Evolutionary conservation across 2,329 filamentous ascomycete species (phyloP).

Genomic region (Zymoseptoria tritici): DNA sequence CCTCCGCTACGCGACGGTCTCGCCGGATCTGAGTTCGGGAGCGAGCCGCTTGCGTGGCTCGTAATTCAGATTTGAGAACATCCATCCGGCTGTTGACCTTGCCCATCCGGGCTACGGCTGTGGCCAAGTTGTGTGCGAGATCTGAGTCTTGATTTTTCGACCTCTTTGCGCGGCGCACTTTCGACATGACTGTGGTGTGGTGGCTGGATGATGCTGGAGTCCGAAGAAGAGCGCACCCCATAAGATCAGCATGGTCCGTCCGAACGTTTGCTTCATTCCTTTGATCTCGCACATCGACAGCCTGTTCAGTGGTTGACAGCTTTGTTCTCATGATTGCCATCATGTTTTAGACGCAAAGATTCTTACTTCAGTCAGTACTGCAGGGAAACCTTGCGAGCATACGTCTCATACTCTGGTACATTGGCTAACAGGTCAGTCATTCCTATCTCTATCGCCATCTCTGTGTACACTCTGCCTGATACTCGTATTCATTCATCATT

Average conservation of each 20-base stretch:
- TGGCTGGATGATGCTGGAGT: neutral
- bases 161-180: neutral
- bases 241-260: neutral
- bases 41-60: neutral
- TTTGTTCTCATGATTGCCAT: neutral
- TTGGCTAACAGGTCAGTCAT: neutral
- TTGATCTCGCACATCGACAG: neutral
- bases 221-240: neutral
- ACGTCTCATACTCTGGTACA: neutral
- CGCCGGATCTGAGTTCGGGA: neutral
- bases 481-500: neutral
- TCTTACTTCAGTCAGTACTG: too few relatives aligned
- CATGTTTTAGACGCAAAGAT: neutral
- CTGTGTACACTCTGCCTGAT: neutral
- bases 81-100: neutral
- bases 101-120: neutral
- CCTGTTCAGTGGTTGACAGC: neutral
- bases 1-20: neutral
- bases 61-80: neutral
- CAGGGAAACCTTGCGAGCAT: neutral
- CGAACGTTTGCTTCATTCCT: neutral
- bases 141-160: neutral
- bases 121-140: neutral
- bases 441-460: neutral
- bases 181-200: neutral